Evolutionary conservation across 805 yeast species (phyloP).

Genomic region (Candida gorgasii): DNA sequence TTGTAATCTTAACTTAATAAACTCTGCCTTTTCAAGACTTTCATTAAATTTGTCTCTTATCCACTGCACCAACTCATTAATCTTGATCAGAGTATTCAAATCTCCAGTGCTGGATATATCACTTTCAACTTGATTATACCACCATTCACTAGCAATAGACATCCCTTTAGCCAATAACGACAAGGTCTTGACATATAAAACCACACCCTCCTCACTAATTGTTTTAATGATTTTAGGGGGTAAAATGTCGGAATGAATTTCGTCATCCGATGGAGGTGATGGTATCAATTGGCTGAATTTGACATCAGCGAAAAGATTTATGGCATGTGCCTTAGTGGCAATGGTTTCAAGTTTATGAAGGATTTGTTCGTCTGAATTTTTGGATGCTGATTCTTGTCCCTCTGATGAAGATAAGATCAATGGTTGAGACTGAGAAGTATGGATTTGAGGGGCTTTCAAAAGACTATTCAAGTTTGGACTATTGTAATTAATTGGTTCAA

Average conservation of each 20-base stretch:
- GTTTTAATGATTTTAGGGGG: conserved; percentile 59
- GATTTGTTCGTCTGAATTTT: conserved; percentile 35
- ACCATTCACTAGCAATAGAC: conserved; percentile 86
- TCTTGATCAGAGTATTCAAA: conserved; percentile 32
- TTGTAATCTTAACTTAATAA: conserved; percentile 56
- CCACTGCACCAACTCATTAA: conserved; percentile 86
- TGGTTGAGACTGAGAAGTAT: neutral
- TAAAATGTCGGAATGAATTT: conserved; percentile 40
- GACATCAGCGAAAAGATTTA: conserved; percentile 85
- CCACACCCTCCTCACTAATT: conserved; percentile 83
- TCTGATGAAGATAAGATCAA: neutral
- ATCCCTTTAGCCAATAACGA: conserved; percentile 83
- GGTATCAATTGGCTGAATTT: conserved; percentile 86
- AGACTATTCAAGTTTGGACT: conserved; percentile 32
- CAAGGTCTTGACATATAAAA: conserved; percentile 79
- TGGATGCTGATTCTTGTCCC: neutral
- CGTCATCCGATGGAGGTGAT: conserved; percentile 54
- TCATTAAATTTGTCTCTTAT: conserved; percentile 86
- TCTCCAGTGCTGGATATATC: conserved; percentile 10
- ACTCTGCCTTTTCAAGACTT: conserved; percentile 85
- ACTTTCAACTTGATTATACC: conserved; percentile 53
- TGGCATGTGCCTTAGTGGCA: conserved; percentile 89
- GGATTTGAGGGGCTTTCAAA: conserved; percentile 14
- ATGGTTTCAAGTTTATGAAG: conserved; percentile 60
- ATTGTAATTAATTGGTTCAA: conserved; percentile 3